Base-by-base conservation (phyloP, 1,139 yeast genomes). In the Wickerhamiella pararugosa region DNA sequence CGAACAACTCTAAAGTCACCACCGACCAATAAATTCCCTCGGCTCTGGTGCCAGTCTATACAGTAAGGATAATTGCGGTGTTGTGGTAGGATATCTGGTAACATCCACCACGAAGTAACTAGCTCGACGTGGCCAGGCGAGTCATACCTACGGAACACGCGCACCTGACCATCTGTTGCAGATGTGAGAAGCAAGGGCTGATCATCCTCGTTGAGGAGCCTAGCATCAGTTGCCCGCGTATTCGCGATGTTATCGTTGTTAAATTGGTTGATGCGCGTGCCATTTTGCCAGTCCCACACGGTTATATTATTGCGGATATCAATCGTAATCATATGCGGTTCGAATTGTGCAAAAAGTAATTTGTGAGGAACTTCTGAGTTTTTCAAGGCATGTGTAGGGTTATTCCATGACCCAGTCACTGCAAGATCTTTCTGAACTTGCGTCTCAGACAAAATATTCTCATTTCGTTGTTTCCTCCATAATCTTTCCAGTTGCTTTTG, bases 21-120 rank as follows among this genome's bases (percentile, higher is more conserved):
- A 42, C 95, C 87, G 1, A 84, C 95, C 43, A 90, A 64, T 36
- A 90, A 64, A 1, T 94, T 76, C 0, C 99, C 99, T 49, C 96
- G 67, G 39, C 92, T 79, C 58, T 90, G 99, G 56, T 87, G 97
- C 98, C 99, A 90, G 54, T 90, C 97, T 5, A 90, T 76, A 32
- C 86, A 72, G 42, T 92, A 66, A 2, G 96, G 95, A 42, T 90
- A 78, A 52, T 82, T 74, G 15, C 90, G 81, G 0, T 55, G 53
- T 8, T 56, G 56, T 5, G 95, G 80, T 29, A 84, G 63, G 52
- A 87, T 66, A 58, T 90, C 97, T 0, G 94, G 79, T 45, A 90
- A 67, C 0, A 94, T 96, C 57, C 96, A 72, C 97, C 98, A 92
- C 0, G 96, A 75, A 0, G 94, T 74, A 2, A 86, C 76, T 43